These are phyloP conservation scores for Xylaria digitata DNA, from an alignment of 2,329 filamentous ascomycete species.

Conservation along the genomic window DNA sequence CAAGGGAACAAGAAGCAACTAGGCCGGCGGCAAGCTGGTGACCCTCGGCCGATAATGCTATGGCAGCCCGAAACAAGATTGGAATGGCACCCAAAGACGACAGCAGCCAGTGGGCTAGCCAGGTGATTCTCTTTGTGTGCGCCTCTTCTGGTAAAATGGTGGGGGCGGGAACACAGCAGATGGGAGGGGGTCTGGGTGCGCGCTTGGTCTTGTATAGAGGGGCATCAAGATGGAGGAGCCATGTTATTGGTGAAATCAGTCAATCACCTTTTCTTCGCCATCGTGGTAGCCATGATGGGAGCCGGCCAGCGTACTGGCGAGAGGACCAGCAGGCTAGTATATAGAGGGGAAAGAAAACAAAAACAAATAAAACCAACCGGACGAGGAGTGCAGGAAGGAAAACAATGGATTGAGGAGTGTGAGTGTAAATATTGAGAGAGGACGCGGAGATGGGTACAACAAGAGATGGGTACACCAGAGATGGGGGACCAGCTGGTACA, in stretches of 20 bases:
- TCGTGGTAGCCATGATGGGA: slow-evolving; percentile 32
- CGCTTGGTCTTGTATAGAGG: slow-evolving; percentile 32
- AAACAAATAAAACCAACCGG: not conserved
- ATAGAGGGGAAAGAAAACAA: slow-evolving; percentile 12
- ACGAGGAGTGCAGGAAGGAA: slow-evolving; percentile 17
- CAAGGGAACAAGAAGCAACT: slow-evolving; percentile 23
- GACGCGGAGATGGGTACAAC: slow-evolving; percentile 13
- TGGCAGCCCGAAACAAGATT: slow-evolving; percentile 44
- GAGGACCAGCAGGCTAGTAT: slow-evolving; percentile 30
- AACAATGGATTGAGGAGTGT: slow-evolving; percentile 26
- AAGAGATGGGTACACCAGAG: too few species aligned
- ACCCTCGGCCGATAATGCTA: slow-evolving; percentile 38
- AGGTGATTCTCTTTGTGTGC: slow-evolving; percentile 37
- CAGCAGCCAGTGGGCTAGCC: slow-evolving; percentile 38
- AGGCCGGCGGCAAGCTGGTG: slow-evolving; percentile 40
- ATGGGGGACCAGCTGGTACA: too few species aligned
- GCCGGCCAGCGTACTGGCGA: slow-evolving; percentile 17
- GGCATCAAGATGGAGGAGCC: slow-evolving; percentile 24
- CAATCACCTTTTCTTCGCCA: slow-evolving; percentile 39
- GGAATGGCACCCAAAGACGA: slow-evolving; percentile 36
- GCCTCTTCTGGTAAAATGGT: slow-evolving; percentile 34
- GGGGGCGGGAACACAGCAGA: slow-evolving; percentile 31
- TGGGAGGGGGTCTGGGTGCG: slow-evolving; percentile 21
- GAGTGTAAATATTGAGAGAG: slow-evolving; percentile 25
- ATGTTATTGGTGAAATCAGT: slow-evolving; percentile 26